Conservation (phyloP, 129 eudicot species). For the Tagetes erecta region DNA sequence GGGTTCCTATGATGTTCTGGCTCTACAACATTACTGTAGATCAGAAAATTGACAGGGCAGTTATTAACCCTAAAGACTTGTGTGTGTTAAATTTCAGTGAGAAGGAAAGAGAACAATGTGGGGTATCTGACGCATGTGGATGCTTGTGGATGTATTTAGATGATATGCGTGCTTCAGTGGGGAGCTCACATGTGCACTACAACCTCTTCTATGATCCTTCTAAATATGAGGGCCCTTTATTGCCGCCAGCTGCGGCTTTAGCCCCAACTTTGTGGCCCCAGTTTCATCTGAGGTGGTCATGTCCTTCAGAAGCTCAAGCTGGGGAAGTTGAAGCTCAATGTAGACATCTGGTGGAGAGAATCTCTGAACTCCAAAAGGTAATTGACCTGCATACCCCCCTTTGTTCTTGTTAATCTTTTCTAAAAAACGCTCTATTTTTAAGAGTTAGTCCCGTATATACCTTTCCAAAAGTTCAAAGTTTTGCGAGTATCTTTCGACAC, state of each 20-base stretch:
- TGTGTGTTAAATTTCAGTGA: constrained; percentile 55
- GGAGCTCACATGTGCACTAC: constrained; percentile 74
- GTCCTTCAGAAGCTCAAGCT: constrained; percentile 78
- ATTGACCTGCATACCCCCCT: neutral
- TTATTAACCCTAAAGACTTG: neutral
- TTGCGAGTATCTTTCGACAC: neutral
- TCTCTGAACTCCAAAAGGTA: constrained; percentile 86
- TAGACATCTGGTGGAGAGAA: constrained; percentile 58
- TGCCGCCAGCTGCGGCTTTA: constrained; percentile 99
- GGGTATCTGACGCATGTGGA: constrained; percentile 70
- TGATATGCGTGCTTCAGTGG: constrained; percentile 70
- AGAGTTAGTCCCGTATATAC: neutral
- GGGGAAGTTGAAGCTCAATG: constrained; percentile 90
- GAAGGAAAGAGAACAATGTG: constrained; percentile 86
- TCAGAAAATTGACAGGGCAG: neutral
- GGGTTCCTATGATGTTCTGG: constrained; percentile 3
- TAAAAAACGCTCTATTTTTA: neutral
- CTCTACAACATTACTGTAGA: neutral
- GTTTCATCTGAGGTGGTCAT: constrained; percentile 96
- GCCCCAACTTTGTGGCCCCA: constrained; percentile 99
- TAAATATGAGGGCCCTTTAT: constrained; percentile 68
- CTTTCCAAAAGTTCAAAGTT: neutral
- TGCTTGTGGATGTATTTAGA: constrained; percentile 91
- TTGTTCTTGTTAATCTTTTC: neutral
- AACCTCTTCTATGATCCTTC: constrained; percentile 79